Conservation (phyloP, 805 yeast species). For the Lipomyces kockii region DNA sequence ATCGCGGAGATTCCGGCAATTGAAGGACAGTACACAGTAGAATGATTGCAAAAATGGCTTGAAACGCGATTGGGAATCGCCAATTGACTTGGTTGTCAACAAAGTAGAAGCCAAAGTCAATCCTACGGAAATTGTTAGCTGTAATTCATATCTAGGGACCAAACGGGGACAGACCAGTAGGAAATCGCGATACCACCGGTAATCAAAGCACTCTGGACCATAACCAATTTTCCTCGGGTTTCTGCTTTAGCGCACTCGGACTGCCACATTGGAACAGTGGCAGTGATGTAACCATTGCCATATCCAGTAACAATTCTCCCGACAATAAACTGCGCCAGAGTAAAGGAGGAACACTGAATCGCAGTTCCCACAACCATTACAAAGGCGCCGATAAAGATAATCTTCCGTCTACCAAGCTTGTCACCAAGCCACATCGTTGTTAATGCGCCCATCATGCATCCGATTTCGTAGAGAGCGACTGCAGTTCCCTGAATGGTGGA, state of each 20-base stretch:
- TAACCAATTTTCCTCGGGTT: constrained; percentile 68
- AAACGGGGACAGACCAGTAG: constrained; percentile 47
- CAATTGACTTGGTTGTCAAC: constrained; percentile 54
- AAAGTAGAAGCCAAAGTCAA: constrained; percentile 72
- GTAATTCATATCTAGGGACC: too few species aligned
- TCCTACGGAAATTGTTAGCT: constrained; percentile 40
- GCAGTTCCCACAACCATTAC: constrained; percentile 64
- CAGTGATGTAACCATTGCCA: constrained; percentile 76
- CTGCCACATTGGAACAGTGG: constrained; percentile 82
- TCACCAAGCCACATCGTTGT: constrained; percentile 67
- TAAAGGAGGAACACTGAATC: constrained; percentile 59
- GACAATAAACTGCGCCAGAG: constrained; percentile 71
- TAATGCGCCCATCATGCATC: constrained; percentile 76
- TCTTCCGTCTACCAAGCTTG: constrained; percentile 64
- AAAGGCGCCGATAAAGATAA: constrained; percentile 59
- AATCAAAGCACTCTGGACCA: constrained; percentile 70
- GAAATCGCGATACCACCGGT: constrained; percentile 76
- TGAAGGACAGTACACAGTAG: constrained; percentile 56
- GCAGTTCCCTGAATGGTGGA: constrained; percentile 26
- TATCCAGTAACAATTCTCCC: constrained; percentile 75
- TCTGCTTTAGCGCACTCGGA: constrained; percentile 72
- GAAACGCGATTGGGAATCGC: constrained; percentile 82
- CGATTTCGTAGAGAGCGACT: constrained; percentile 61
- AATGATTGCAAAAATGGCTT: constrained; percentile 63
- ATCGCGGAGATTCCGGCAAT: constrained; percentile 89